Evolutionary conservation across 805 yeast species (phyloP).

Genomic region (Candida pseudofarinosa): DNA sequence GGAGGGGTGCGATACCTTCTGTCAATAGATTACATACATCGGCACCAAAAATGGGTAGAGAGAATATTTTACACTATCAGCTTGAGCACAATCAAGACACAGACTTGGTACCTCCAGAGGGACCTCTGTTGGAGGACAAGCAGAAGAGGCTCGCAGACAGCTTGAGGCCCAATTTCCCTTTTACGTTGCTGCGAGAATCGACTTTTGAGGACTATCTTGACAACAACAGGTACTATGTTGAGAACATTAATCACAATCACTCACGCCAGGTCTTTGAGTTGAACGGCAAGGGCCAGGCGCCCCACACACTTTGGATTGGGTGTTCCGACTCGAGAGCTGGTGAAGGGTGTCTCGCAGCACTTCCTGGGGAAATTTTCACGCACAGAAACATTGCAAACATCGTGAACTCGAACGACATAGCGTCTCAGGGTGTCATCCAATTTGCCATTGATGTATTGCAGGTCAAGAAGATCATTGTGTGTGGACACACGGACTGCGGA

Average conservation of each 20-base stretch:
- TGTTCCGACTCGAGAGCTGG: constrained; percentile 91
- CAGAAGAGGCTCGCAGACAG: not conserved
- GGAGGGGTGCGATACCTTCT: not conserved
- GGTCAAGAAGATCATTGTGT: constrained; percentile 75
- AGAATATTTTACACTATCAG: constrained; percentile 37
- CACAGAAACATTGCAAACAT: constrained; percentile 86
- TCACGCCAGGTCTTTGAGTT: constrained; percentile 52
- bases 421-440: constrained; percentile 75
- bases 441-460: constrained; percentile 82
- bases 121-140: constrained; percentile 4
- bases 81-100: constrained; percentile 37
- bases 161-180: constrained; percentile 30
- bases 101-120: constrained; percentile 16
- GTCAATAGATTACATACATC: not conserved
- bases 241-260: constrained; percentile 43
- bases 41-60: constrained; percentile 34
- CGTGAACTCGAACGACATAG: constrained; percentile 64
- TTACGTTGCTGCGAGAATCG: constrained; percentile 46
- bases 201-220: constrained; percentile 45
- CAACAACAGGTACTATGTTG: constrained; percentile 45
- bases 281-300: constrained; percentile 82
- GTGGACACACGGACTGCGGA: constrained; percentile 96
- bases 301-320: constrained; percentile 91
- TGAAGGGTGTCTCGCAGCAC: constrained; percentile 68
- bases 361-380: constrained; percentile 89